A percentile compares a stretch with the other conserved stretches of the same genome.
These are phyloP conservation scores for Gossypium rotundifolium DNA, from an alignment of 345 rosid genomes.

Conservation along the genomic window DNA sequence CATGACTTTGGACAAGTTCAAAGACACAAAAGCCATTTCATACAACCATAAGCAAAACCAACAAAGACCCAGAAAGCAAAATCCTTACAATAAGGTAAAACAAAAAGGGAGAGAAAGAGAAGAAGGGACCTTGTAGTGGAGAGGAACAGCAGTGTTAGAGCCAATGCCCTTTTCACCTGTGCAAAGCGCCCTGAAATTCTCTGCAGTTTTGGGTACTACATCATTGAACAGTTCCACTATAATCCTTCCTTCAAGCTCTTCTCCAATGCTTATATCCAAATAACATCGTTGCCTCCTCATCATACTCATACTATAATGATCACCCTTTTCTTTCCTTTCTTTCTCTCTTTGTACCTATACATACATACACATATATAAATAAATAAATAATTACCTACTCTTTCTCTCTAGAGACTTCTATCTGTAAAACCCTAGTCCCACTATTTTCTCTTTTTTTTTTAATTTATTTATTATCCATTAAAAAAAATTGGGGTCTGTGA, in stretches of 20 bases:
- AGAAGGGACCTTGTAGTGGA: conserved; percentile 72
- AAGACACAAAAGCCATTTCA: conserved; percentile 10
- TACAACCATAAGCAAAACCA: conserved; percentile 7
- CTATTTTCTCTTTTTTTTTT: not conserved
- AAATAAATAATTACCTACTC: not conserved
- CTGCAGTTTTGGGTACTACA: conserved; percentile 82
- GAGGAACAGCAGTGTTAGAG: conserved; percentile 62
- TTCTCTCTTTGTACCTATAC: not conserved
- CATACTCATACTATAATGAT: conserved; percentile 10
- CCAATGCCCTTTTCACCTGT: conserved; percentile 93
- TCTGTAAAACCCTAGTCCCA: conserved; percentile 18
- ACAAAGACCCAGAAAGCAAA: conserved; percentile 6
- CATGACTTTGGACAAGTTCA: not conserved
- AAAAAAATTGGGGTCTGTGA: not conserved
- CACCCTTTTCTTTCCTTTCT: not conserved
- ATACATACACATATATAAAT: not conserved
- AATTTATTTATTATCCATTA: not conserved
- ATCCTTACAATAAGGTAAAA: not conserved
- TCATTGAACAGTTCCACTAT: conserved; percentile 77
- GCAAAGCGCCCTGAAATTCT: conserved; percentile 90
- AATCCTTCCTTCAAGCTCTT: conserved; percentile 88
- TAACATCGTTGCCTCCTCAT: conserved; percentile 69
- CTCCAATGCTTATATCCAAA: conserved; percentile 85
- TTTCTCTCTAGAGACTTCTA: conserved; percentile 1
- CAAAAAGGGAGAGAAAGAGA: not conserved